phyloP scores from a whole-genome alignment of 1,139 yeast species.

The Geotrichum bryndzae region DNA sequence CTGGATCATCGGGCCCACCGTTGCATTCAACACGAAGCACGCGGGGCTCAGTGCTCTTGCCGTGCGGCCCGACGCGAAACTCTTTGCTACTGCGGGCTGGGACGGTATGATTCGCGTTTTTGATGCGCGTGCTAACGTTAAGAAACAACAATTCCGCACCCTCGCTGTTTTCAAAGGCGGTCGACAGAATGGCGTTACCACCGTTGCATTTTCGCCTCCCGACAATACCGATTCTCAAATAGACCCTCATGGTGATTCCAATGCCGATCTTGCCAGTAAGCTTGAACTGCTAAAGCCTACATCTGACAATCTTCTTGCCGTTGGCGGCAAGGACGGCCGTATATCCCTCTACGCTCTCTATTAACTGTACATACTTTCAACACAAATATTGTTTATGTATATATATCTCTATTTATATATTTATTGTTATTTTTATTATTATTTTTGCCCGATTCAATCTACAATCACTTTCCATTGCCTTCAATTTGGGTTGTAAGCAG shows the following conservation, averaged over 20 bases:
- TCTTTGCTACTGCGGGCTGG: constrained; percentile 38
- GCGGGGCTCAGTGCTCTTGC: constrained; percentile 30
- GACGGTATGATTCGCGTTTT: constrained; percentile 37
- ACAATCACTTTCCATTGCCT: background rate
- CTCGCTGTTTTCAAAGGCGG: constrained; percentile 33
- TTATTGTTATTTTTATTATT: background rate
- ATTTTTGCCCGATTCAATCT: background rate
- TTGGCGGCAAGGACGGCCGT: constrained; percentile 38
- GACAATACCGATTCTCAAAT: background rate
- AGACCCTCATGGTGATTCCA: background rate
- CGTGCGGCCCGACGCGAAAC: constrained; percentile 30
- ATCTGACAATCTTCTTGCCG: constrained; percentile 32
- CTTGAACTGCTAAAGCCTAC: constrained; percentile 12
- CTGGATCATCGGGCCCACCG: constrained; percentile 7
- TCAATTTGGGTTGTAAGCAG: background rate
- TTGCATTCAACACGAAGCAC: constrained; percentile 25
- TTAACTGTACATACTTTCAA: constrained; percentile 16
- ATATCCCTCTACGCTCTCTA: constrained; percentile 32
- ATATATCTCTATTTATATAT: background rate
- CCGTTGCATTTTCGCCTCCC: constrained; percentile 26
- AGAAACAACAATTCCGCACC: constrained; percentile 21
- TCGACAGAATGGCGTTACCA: constrained; percentile 28
- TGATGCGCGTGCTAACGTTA: constrained; percentile 2
- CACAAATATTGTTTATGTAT: constrained; percentile 26
- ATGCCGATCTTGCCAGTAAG: background rate